phyloP scores from a whole-genome alignment of 1,284 basidiomycete species.

The Naganishia cerealis region DNA sequence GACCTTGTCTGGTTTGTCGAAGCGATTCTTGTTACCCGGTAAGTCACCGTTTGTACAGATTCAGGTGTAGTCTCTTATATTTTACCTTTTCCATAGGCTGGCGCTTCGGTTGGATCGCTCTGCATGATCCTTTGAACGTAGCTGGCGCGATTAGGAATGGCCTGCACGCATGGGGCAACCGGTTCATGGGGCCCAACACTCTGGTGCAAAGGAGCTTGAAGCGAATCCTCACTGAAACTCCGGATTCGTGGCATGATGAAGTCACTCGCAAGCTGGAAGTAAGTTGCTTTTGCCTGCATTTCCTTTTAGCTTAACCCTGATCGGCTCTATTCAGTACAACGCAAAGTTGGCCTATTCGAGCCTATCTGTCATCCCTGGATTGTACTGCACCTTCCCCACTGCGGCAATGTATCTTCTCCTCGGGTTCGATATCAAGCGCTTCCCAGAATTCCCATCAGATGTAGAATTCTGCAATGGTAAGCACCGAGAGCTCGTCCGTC shows the following conservation, averaged over 20 bases:
- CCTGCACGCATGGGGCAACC: conserved; percentile 43
- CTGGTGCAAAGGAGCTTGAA: conserved; percentile 50
- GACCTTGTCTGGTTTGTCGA: conserved; percentile 51
- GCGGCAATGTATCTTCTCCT: conserved; percentile 52
- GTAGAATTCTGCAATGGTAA: conserved; percentile 44
- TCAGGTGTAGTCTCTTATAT: not conserved
- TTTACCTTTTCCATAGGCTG: conserved; percentile 40
- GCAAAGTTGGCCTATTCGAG: conserved; percentile 42
- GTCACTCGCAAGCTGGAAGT: conserved; percentile 45
- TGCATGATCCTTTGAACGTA: conserved; percentile 50
- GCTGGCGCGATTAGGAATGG: conserved; percentile 41
- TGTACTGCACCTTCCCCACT: conserved; percentile 43
- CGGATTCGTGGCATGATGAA: conserved; percentile 45
- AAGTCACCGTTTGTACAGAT: not conserved
- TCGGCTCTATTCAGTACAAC: conserved; percentile 32
- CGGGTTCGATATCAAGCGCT: conserved; percentile 40
- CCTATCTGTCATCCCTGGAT: conserved; percentile 43
- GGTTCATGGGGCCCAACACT: conserved; percentile 51
- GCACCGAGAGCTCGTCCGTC: not conserved
- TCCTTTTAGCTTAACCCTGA: too few relatives aligned
- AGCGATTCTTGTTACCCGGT: conserved; percentile 48
- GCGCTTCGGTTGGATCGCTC: conserved; percentile 51
- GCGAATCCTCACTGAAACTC: conserved; percentile 45
- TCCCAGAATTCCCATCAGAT: conserved; percentile 41
- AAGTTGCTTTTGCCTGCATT: conserved; percentile 8